Percentiles rank a stretch among this genome's conserved stretches.
Conservation (phyloP, 148 eudicot genomes). For the Selenicereus undatus region DNA sequence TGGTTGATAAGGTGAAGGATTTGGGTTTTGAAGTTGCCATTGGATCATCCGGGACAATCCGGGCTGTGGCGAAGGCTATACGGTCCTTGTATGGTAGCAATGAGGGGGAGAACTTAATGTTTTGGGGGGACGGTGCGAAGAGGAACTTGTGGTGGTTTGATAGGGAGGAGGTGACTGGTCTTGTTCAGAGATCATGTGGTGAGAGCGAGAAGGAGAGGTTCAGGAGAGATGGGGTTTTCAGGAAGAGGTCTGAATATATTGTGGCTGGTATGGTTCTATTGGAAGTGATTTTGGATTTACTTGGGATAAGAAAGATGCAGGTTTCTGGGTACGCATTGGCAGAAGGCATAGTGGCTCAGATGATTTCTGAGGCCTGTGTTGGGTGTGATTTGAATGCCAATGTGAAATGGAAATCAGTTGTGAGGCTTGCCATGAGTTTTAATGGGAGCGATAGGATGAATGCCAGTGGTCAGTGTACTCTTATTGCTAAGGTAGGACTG, state of each 20-base stretch:
- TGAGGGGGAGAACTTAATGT: conserved; percentile 29
- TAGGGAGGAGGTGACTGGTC: conserved; percentile 49
- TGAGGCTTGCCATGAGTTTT: conserved; percentile 55
- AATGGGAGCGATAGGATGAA: conserved; percentile 65
- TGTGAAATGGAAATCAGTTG: conserved; percentile 59
- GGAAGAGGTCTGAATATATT: conserved; percentile 54
- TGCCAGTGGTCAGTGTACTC: conserved; percentile 34
- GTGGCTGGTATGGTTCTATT: conserved; percentile 58
- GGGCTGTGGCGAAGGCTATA: conserved; percentile 55
- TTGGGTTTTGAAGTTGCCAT: conserved; percentile 42
- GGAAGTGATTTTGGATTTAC: conserved; percentile 54
- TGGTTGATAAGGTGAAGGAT: conserved; percentile 37
- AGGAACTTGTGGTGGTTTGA: conserved; percentile 30
- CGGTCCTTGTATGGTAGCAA: conserved; percentile 36
- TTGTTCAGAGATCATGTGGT: conserved; percentile 42
- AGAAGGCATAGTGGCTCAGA: conserved; percentile 66
- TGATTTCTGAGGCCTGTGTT: conserved; percentile 31
- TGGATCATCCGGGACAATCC: conserved; percentile 76
- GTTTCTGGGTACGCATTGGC: conserved; percentile 67
- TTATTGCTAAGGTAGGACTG: conserved; percentile 46
- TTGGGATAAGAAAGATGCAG: conserved; percentile 54
- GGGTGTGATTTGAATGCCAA: conserved; percentile 45
- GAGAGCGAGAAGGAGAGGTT: conserved; percentile 29
- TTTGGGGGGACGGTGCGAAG: conserved; percentile 40
- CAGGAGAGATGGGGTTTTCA: conserved; percentile 43